Evolutionary conservation across 805 yeast genomes (phyloP).

Genomic region (Starmera amethionina): DNA sequence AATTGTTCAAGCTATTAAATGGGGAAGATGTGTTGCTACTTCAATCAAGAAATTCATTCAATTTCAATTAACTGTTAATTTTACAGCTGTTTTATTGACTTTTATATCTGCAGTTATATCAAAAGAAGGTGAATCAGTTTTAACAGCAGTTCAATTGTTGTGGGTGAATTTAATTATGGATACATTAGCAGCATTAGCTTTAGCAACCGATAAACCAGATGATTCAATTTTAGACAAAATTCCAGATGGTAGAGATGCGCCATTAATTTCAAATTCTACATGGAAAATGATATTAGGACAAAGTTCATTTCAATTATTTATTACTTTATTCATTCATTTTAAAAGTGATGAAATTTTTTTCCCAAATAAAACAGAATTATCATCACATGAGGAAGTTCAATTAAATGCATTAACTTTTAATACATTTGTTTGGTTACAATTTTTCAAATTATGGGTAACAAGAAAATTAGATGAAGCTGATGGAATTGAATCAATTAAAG

Average conservation of each 20-base stretch:
- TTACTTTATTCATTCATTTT: constrained; percentile 78
- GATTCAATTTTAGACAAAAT: constrained; percentile 64
- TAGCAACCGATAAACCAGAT: constrained; percentile 96
- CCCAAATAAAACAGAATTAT: constrained; percentile 16
- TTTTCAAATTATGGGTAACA: constrained; percentile 85
- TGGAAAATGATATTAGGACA: constrained; percentile 98
- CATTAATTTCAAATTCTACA: constrained; percentile 83
- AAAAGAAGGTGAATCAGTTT: constrained; percentile 68
- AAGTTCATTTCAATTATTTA: constrained; percentile 61
- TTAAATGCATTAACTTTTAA: constrained; percentile 85
- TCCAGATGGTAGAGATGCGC: constrained; percentile 75
- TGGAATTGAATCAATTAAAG: constrained; percentile 45
- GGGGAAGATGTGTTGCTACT: constrained; percentile 96
- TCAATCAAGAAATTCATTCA: constrained; percentile 94
- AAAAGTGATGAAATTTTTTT: constrained; percentile 59
- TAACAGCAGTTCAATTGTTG: constrained; percentile 92
- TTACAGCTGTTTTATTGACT: constrained; percentile 92
- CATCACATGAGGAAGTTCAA: constrained; percentile 42
- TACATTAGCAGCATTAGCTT: constrained; percentile 92
- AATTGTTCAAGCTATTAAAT: constrained; percentile 91
- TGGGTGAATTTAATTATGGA: constrained; percentile 99
- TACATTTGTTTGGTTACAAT: constrained; percentile 95
- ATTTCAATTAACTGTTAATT: constrained; percentile 91
- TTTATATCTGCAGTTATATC: constrained; percentile 90
- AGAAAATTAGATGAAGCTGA: constrained; percentile 87